Evolutionary conservation across 768 basidiomycete species (phyloP), one percentile per base, ranked within the genome.

Genomic region (Boletus pseudo-olivaceus): DNA sequence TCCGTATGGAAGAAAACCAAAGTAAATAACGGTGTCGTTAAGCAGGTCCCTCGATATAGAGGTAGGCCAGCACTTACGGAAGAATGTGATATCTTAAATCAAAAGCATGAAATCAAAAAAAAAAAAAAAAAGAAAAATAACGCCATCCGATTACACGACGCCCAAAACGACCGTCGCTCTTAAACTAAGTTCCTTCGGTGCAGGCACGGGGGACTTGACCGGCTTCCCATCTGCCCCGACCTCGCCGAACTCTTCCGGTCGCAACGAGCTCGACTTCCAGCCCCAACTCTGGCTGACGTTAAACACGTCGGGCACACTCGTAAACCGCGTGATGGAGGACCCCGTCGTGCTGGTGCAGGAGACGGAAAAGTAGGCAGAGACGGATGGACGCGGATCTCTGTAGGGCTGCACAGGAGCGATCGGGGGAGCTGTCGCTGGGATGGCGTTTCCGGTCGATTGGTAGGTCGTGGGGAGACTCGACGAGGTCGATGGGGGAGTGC

Each of bases 201-300:
- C 69, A 54, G 71, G 71, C 12, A 60, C 56, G 10, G 62, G 60
- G 8, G 64, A 55, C 60, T 75, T 75, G 48, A 68, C 57, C 26
- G 61, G 60, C n/a, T 65, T 56, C 17, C 65, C 60, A 54, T 69
- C 65, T 15, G 75, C 67, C 34, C 69, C 66, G 15, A 71, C 71
- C 47, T 82, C 63, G 56, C 75, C 63, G 61, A 79, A 76, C 52
- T 67, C 82, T 49, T 83, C 81, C 19, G 75, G 77, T 15, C 78
- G 66, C 47, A 85, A 65, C 19, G 80, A 79, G 54, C 77, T 78
- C 49, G 78, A 80, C 73, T 93, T 93, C 93, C 93, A 95, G 0
- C 93, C 94, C 94, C 93, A 96, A 58, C 88, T 91, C 76, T 94
- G 91, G 55, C 84, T 84, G 42, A 93, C 78, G 29, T 85, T 78